Base-by-base conservation (phyloP, 1,284 basidiomycete species). In the Sporisorium iseilematis-ciliati region DNA sequence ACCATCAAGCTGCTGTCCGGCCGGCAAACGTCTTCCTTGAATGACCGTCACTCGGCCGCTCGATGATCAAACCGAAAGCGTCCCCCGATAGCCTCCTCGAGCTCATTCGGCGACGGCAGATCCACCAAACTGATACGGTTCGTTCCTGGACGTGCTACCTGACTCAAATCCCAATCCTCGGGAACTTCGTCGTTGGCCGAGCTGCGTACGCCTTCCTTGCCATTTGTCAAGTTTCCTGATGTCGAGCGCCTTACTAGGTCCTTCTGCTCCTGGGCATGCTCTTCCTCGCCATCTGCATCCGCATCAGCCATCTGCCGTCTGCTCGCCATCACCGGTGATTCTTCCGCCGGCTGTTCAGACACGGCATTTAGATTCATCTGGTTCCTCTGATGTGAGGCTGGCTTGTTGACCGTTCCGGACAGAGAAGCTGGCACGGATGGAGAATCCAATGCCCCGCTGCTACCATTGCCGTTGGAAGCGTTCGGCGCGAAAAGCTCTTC, bases 351-450 rank as follows among this genome's bases (percentile, higher is more conserved):
- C 46, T 68, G 68, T 50, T 76, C 74, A 18, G 61, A 65, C 10
- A 76, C 74, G 1, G 65, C 65, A 40, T 72, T 76, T 20, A 76
- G 65, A 31, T 71, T 65, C 68, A 68, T 76, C 62, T 72, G 74
- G 31, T 69, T 65, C 43, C 69, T 38, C 43, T 76, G 74, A n/a
- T 71, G 68, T 26, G 68, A 61, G 3, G 74, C 74, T 20, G 74
- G 74, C 55, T 69, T 72, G 56, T 57, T 72, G 33, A 76, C 57
- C 23, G 48, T 62, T 11, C 61, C 61, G 0, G 55, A 60, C 29
- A 65, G 26, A 21, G 49, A 43, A 18, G 51, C 21, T 25, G 55
- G 55, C 20, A 50, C 40, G 20, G 65, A 57, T 14, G 58, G 4
- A 40, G 49, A 16, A 12, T 67, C 53, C 23, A 50, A 40, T 3